A percentile compares a stretch with the other conserved stretches of the same genome.
Conservation (phyloP, 2,329 filamentous ascomycete species). For the Trichoderma guizhouense region DNA sequence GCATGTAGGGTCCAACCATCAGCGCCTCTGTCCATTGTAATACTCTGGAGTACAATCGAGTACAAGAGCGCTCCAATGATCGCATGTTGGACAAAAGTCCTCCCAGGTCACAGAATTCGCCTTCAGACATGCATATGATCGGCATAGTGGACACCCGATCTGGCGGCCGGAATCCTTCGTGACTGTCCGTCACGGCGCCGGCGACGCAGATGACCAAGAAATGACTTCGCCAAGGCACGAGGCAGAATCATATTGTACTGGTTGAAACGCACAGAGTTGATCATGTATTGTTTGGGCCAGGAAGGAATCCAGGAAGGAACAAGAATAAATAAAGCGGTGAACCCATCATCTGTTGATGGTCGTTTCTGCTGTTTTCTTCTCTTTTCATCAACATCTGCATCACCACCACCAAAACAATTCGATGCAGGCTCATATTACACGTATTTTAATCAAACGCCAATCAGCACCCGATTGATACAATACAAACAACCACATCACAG, state of each 20-base stretch:
- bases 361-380: neutral
- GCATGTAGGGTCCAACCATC: neutral
- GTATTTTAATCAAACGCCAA: neutral
- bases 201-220: neutral
- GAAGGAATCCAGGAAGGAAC: neutral
- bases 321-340: neutral
- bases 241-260: neutral
- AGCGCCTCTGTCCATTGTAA: neutral
- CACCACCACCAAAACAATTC: neutral
- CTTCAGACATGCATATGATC: neutral
- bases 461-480: neutral
- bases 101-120: neutral
- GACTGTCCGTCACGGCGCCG: neutral
- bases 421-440: neutral
- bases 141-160: neutral
- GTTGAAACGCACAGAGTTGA: neutral
- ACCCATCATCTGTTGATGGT: neutral
- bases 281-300: neutral
- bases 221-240: neutral
- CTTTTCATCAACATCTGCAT: neutral
- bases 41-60: neutral
- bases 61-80: neutral
- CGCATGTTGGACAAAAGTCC: neutral
- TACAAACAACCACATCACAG: neutral
- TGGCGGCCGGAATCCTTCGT: neutral